Conservation (phyloP, 78 protist genomes). For the Ministeria vibrans region DNA sequence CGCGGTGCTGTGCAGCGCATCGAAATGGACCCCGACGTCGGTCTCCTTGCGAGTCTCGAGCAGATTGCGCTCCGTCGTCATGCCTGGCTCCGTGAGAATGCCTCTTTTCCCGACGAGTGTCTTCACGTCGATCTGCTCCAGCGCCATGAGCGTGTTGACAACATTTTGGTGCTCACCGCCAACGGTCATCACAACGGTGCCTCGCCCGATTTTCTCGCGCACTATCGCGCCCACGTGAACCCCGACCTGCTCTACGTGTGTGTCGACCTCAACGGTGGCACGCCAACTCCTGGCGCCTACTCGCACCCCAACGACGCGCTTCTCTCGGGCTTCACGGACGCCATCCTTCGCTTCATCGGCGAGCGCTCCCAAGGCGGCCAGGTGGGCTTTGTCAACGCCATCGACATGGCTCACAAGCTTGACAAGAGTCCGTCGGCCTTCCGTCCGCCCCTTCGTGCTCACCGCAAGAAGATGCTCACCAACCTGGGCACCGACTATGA, state of each 20-base stretch:
- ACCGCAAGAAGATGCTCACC: too few species aligned
- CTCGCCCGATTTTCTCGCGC: background rate
- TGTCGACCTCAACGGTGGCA: constrained; percentile 50
- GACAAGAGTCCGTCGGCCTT: too few species aligned
- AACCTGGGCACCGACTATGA: too few species aligned
- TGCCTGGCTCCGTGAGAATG: too few species aligned
- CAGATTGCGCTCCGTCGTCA: too few species aligned
- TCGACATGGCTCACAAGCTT: background rate
- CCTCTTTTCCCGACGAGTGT: background rate
- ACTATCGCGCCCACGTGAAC: constrained; percentile 22
- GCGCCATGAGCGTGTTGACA: constrained; percentile 36
- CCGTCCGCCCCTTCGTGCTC: background rate
- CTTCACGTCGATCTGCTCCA: constrained; percentile 23
- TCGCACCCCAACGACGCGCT: constrained; percentile 50
- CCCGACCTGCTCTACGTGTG: constrained; percentile 52
- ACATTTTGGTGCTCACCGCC: constrained; percentile 30
- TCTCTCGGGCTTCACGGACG: constrained; percentile 68
- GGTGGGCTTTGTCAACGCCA: constrained; percentile 8
- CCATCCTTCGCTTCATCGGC: constrained; percentile 67
- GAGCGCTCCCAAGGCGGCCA: constrained; percentile 51
- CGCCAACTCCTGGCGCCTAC: background rate
- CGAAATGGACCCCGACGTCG: too few species aligned
- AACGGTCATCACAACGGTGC: background rate
- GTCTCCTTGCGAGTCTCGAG: too few species aligned
- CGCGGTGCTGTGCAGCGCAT: background rate